Conservation (phyloP, 257 asterid species). For the Capsicum rhomboideum region DNA sequence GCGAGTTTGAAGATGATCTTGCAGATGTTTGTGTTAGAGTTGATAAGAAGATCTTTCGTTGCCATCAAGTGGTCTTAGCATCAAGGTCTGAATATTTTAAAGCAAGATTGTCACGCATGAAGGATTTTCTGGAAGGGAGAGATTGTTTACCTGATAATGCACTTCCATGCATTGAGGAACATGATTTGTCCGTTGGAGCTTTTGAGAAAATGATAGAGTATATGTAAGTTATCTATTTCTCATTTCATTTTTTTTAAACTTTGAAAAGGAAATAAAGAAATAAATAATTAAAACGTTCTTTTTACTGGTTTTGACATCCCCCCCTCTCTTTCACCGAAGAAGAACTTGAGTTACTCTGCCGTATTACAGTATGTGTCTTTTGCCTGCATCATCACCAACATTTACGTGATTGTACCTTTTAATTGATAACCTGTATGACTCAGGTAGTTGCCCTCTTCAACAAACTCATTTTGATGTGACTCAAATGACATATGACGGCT, state of each 20-base stretch:
- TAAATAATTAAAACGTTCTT: too few species aligned
- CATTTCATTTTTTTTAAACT: neutral
- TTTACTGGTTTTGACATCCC: too few species aligned
- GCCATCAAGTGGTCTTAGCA: conserved; percentile 87
- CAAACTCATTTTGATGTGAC: neutral
- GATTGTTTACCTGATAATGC: conserved; percentile 29
- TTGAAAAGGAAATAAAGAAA: neutral
- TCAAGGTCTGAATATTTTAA: conserved; percentile 89
- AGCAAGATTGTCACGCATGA: conserved; percentile 78
- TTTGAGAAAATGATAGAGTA: conserved; percentile 88
- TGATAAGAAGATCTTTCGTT: conserved; percentile 56
- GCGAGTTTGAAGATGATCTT: conserved; percentile 49
- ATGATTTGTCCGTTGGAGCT: conserved; percentile 67
- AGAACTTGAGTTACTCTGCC: neutral
- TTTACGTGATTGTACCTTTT: neutral
- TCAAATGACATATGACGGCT: neutral
- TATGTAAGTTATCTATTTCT: conserved; percentile 46
- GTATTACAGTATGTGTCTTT: neutral
- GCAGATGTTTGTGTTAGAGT: conserved; percentile 83
- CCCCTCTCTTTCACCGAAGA: too few species aligned
- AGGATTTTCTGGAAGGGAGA: conserved; percentile 53
- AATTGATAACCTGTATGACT: too few species aligned
- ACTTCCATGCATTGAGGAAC: conserved; percentile 80
- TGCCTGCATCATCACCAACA: neutral
- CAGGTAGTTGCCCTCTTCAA: neutral